phyloP scores from a whole-genome alignment of 129 eudicot species.

The Flaveria ramosissima region DNA sequence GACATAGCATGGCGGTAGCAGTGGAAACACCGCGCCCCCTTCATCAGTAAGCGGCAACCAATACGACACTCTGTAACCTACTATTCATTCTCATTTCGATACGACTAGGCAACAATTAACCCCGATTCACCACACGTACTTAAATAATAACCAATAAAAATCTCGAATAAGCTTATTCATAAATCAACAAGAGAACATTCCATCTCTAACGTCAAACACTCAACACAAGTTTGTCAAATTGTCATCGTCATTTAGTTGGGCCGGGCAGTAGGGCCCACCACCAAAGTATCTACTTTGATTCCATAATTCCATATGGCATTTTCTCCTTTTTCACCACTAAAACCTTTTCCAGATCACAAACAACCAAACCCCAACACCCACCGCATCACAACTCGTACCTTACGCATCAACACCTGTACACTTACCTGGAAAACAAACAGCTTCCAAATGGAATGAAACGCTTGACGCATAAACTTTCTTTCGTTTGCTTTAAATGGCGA shows the following conservation, averaged over 20 bases:
- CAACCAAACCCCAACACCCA: neutral
- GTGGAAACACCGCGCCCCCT: no score
- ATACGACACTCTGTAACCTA: no score
- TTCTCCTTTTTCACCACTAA: neutral
- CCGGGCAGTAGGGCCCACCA: slow-evolving; percentile 20
- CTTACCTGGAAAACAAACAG: neutral
- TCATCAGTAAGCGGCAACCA: no score
- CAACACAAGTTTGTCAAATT: neutral
- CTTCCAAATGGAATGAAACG: slow-evolving; percentile 11
- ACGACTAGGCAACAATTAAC: no score
- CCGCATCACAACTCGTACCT: neutral
- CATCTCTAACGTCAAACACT: neutral
- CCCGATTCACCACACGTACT: no score
- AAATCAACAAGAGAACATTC: neutral
- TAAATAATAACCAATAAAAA: no score
- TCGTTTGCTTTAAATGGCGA: slow-evolving; percentile 34
- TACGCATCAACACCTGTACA: slow-evolving; percentile 3
- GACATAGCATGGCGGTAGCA: no score
- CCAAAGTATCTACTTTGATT: slow-evolving; percentile 31
- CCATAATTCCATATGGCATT: slow-evolving; percentile 32
- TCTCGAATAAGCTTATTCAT: neutral
- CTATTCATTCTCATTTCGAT: no score
- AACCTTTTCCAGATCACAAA: slow-evolving; percentile 19
- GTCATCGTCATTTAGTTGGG: neutral
- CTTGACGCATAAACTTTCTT: slow-evolving; percentile 27